A percentile compares a stretch with the other conserved stretches of the same genome.
phyloP scores from a whole-genome alignment of 805 yeast species.

The Teunomyces atbi region DNA sequence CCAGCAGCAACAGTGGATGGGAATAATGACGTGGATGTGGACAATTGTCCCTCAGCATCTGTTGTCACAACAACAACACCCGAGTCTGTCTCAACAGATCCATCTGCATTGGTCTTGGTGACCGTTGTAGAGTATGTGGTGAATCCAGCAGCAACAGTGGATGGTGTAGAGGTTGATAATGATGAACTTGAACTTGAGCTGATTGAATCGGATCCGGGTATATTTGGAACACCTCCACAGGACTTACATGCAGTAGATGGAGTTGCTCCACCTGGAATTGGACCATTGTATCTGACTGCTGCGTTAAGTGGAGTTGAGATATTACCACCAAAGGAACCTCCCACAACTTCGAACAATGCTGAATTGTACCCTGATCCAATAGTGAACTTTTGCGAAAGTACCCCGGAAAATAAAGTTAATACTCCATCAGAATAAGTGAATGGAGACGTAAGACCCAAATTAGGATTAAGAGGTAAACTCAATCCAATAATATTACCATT shows the following conservation, averaged over 20 bases:
- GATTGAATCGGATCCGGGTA: not conserved
- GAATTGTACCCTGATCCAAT: conserved; percentile 24
- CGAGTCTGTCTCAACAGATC: conserved; percentile 14
- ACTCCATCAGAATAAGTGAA: conserved; percentile 6
- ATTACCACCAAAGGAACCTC: not conserved
- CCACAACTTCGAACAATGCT: not conserved
- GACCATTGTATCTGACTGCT: conserved; percentile 7
- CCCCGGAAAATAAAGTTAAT: conserved; percentile 6
- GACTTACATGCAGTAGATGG: conserved; percentile 5
- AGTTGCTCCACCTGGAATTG: conserved; percentile 5
- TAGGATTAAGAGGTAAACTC: not conserved
- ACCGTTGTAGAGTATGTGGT: conserved; percentile 18
- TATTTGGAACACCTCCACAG: not conserved
- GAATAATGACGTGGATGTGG: conserved; percentile 12
- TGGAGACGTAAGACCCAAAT: not conserved
- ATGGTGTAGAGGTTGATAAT: not conserved
- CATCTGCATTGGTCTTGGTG: conserved; percentile 14
- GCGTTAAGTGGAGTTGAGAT: not conserved
- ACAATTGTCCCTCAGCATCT: conserved; percentile 14
- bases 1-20: not conserved
- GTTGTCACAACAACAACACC: conserved; percentile 18
- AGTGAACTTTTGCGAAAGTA: conserved; percentile 8
- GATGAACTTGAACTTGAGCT: not conserved
- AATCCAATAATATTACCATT: conserved; percentile 6
- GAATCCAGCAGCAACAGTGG: not conserved